phyloP scores from a whole-genome alignment of 768 basidiomycete genomes.

The Krasilnikovozyma curviuscula region DNA sequence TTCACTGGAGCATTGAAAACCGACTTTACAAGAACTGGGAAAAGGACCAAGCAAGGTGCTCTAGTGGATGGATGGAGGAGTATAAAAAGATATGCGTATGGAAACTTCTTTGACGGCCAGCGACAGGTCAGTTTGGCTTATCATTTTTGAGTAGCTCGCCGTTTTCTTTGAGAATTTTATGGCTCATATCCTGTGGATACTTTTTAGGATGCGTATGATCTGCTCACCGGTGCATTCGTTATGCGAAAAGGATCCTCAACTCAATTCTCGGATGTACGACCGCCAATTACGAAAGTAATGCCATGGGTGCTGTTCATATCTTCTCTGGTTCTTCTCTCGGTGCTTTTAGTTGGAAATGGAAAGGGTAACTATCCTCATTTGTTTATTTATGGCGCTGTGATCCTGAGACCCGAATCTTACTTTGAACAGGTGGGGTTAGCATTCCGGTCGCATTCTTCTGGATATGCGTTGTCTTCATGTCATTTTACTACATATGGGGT shows the following conservation, averaged over 20 bases:
- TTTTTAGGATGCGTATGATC: constrained; percentile 79
- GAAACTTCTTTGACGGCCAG: constrained; percentile 90
- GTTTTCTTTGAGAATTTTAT: background rate
- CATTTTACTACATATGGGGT: constrained; percentile 47
- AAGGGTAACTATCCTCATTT: constrained; percentile 6
- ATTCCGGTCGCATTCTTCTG: constrained; percentile 53
- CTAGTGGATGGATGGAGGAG: constrained; percentile 77
- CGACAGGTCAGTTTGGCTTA: constrained; percentile 41
- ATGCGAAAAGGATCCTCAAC: constrained; percentile 56
- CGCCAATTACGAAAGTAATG: constrained; percentile 67
- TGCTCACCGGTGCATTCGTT: constrained; percentile 77
- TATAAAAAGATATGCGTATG: constrained; percentile 67
- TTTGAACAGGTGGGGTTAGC: background rate
- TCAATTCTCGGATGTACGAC: constrained; percentile 55
- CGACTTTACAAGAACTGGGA: constrained; percentile 86
- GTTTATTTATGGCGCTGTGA: constrained; percentile 42
- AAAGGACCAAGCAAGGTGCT: constrained; percentile 57
- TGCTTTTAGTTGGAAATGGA: constrained; percentile 6
- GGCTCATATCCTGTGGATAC: background rate
- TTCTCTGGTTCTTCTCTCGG: background rate
- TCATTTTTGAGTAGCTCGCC: background rate
- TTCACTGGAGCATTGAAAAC: constrained; percentile 92
- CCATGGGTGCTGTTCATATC: constrained; percentile 20
- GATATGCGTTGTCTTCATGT: constrained; percentile 50
- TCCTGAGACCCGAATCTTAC: background rate